Base-by-base conservation (phyloP, 352 stramenopile genomes). In the Phytophthora agathidicida region DNA sequence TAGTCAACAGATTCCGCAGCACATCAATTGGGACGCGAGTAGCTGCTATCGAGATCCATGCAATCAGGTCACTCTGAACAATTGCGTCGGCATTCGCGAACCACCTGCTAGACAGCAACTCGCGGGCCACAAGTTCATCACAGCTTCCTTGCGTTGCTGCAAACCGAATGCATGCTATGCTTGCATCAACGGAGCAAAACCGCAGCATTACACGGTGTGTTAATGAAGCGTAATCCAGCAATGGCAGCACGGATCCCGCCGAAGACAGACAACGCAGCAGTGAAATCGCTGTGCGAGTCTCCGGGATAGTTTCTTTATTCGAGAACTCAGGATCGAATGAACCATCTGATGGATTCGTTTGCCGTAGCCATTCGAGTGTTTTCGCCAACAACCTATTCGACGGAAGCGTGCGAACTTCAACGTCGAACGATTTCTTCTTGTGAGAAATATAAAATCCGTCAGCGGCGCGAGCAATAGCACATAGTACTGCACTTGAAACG, bases 401-500 rank as follows among this genome's bases (percentile, higher is more conserved):
- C 9, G 75, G 60, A 19, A 86, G 60, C 39, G 70, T 38, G 2
- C 56, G 46, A 14, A 86, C 28, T 14, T 86, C 75, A 5, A 53
- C 61, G n/a, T 86, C 67, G 5, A 86, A 75, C 23, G 47, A 62
- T 58, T 79, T 76, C 45, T 86, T 86, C 52, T 77, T 83, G 20
- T 81, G 73, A 3, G 55, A 45, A 17, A 83, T 64, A 30, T 75
- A 73, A 49, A 81, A 75, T 7, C 50, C 10, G 14, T 77, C 61
- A 2, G 56, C 39, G 2, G 49, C 27, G 17, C 55, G 57, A 38
- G 75, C 65, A 55, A 85, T 68, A 23, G 73, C 58, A 22, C 73
- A 60, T n/a, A 77, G 55, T 14, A 68, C 38, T 28, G 59, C 27
- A 16, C 27, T 35, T 37, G 61, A 51, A 47, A 52, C 9, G 13